Base-by-base conservation (phyloP, 495 filamentous ascomycete species). In the Gamarada debralockiae region DNA sequence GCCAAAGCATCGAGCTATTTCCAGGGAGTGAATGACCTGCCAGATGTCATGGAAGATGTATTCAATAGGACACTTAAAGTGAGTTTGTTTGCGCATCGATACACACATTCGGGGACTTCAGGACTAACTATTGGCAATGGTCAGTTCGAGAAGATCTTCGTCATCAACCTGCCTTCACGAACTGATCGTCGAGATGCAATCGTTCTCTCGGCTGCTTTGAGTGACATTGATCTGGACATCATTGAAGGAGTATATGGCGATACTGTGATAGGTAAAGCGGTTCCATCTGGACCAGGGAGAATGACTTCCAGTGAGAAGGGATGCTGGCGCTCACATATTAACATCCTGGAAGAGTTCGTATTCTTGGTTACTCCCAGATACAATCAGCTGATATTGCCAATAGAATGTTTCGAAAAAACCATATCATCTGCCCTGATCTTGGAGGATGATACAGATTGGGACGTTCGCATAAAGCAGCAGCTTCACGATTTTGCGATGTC, bases 151-250 rank as follows among this genome's bases (percentile, higher is more conserved):
- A 73, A 81, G 49, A 70, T 86, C 23, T 79, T 82, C 56, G 81
- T 82, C 40, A 76, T 87, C 43, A 82, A 79, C 41, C 67, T 87
- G 24, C 76, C 78, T 3, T 69, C 72, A 18, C 72, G 84, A 17
- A 75, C 76, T 7, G 84, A 87, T 55, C 79, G 83, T 24, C 77
- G 80, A 20, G 82, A 88, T 70, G 78, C 73, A 9, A 70, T 86
- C 45, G 65, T 68, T 2, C 63, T 84, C 2, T 71, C 76, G 1
- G 75, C 81, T 3, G 74, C 73, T 1, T 58, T 80, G 1, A 75
- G 68, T 10, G 72, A 73, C 10, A 65, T 87, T 18, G 67, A 70
- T 4, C 62, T 83, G 2, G 76, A 79, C 1, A 82, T 77, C 63
- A 63, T 85, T 13, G 68, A 78, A 34, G 83, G 81, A 0, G 68